phyloP scores from a whole-genome alignment of 306 rosid species.

The cucumber (Cucumis sativus) region DNA sequence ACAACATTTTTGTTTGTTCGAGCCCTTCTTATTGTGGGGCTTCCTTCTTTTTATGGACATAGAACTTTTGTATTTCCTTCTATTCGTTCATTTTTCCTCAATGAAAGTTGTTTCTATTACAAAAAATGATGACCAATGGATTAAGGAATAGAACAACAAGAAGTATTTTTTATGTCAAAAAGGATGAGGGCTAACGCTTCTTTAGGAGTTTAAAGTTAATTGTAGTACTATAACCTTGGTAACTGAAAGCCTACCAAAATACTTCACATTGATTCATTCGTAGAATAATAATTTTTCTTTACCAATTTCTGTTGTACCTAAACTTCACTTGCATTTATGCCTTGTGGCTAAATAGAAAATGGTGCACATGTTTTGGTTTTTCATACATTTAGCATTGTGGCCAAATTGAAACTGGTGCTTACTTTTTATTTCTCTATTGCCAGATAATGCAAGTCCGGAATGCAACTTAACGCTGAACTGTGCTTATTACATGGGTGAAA shows the following conservation, averaged over 20 bases:
- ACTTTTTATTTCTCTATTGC: background rate
- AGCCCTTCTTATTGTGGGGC: too few species aligned
- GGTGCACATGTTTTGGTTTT: background rate
- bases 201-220: background rate
- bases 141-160: too few species aligned
- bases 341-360: background rate
- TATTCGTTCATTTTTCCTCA: too few species aligned
- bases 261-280: background rate
- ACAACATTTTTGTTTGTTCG: too few species aligned
- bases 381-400: background rate
- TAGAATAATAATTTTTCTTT: background rate
- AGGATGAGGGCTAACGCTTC: too few species aligned
- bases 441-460: slow-evolving; percentile 72
- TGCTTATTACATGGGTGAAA: slow-evolving; percentile 77
- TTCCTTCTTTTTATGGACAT: too few species aligned
- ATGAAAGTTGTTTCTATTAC: too few species aligned
- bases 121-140: too few species aligned
- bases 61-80: too few species aligned
- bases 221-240: background rate
- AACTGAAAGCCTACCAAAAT: background rate
- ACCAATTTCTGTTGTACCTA: background rate
- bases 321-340: background rate
- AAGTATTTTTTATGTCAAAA: too few species aligned
- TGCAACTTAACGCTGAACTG: slow-evolving; percentile 66
- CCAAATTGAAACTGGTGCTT: background rate